Base-by-base conservation (phyloP, 1,284 basidiomycete species). In the Pseudozyma sp. region DNA sequence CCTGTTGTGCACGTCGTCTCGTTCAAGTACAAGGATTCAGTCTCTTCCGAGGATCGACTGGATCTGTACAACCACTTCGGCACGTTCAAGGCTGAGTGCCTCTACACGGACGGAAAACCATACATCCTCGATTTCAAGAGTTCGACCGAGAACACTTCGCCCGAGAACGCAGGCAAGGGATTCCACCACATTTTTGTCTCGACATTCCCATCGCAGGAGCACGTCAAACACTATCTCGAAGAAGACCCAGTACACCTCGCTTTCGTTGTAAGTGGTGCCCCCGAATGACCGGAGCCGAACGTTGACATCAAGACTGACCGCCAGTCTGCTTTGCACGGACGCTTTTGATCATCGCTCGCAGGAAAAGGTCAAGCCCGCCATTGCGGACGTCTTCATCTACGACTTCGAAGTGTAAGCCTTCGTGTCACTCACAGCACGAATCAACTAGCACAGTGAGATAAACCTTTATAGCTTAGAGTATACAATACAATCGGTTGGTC, bases 121-220 rank as follows among this genome's bases (percentile, higher is more conserved):
- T 79, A 79, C 68, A 67, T 79, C 10, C 42, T 64, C 33, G 75
- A 75, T 37, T 63, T 75, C 33, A 67, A 70, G 44, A 63, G 64
- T 19, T 74, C 72, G 11, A 68, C 60, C 43, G 34, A 49, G 6
- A 77, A 79, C 65, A 62, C 40, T 1, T 75, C 71, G 24, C 50
- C 61, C 8, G 77, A 79, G 33, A 49, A 53, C 16, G 52, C 52
- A 5, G 77, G 68, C 9, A 75, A 79, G 40, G 77, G 65, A 19
- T 79, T 72, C 54, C 64, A 77, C 37, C 63, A 73, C 49, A 69
- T 62, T 29, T 78, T 76, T 43, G 55, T 78, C 30, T 59, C 66
- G n/a, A 78, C 75, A 2, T 78, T 78, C 44, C 60, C 62, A 0
- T 65, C 57, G n/a, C 39, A 55, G 9, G 51, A 61, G 0, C 70